A percentile compares a stretch with the other conserved stretches of the same genome.
Evolutionary conservation across 2,329 filamentous ascomycete genomes (phyloP).

Genomic region (Venturia oleaginea): DNA sequence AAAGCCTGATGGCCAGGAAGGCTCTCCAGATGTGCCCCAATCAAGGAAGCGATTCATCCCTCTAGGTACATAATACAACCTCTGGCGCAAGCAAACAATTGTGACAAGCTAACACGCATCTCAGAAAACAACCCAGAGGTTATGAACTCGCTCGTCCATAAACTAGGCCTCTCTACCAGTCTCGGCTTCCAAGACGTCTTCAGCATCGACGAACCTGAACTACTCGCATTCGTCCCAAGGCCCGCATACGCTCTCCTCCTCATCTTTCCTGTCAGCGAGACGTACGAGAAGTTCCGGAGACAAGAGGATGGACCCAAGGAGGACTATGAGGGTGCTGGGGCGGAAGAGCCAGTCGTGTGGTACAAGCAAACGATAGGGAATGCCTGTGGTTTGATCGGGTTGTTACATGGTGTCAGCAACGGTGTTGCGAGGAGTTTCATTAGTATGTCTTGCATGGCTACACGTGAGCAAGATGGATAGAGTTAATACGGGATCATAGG

Average conservation of each 20-base stretch:
- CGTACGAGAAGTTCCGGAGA: conserved; percentile 68
- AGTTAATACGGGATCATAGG: background rate
- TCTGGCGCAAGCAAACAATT: background rate
- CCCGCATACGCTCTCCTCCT: conserved; percentile 83
- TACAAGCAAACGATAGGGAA: conserved; percentile 93
- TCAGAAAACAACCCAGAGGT: conserved; percentile 74
- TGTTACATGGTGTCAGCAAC: conserved; percentile 76
- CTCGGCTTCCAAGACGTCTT: conserved; percentile 85
- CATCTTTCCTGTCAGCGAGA: conserved; percentile 75
- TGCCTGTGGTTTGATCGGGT: conserved; percentile 81
- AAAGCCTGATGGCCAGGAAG: background rate
- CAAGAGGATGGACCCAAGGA: conserved; percentile 58
- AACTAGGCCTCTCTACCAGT: conserved; percentile 69
- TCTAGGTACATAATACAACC: conserved; percentile 8
- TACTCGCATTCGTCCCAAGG: conserved; percentile 79
- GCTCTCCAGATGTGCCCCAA: conserved; percentile 11
- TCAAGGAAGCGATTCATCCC: conserved; percentile 13
- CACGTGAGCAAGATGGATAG: background rate
- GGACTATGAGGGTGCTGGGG: conserved; percentile 60
- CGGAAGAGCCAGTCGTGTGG: conserved; percentile 73
- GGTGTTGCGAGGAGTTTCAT: conserved; percentile 59
- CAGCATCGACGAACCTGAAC: conserved; percentile 75
- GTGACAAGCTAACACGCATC: background rate
- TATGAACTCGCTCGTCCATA: conserved; percentile 73
- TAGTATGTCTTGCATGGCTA: conserved; percentile 26